These are phyloP conservation scores for Penicillium sclerotiorum DNA, from an alignment of 2,329 filamentous ascomycete genomes.

Conservation along the genomic window DNA sequence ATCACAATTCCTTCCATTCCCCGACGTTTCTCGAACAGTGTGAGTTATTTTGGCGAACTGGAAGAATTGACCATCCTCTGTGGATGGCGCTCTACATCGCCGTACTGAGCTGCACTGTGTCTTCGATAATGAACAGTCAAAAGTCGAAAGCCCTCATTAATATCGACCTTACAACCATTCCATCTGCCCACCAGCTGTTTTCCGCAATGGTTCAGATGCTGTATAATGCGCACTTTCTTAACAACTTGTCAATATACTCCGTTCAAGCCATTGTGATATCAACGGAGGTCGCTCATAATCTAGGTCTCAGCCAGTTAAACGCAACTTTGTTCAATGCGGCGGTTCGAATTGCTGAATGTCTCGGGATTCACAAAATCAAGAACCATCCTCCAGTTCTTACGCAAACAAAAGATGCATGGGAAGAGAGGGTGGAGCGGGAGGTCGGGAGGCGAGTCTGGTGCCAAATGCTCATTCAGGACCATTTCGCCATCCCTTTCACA, in stretches of 20 bases:
- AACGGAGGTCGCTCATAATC: constrained; percentile 41
- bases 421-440: constrained; percentile 33
- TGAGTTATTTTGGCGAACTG: constrained; percentile 26
- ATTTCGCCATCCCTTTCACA: constrained; percentile 41
- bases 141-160: constrained; percentile 18
- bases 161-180: constrained; percentile 25
- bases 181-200: constrained; percentile 30
- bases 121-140: constrained; percentile 28
- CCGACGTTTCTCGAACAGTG: constrained; percentile 31
- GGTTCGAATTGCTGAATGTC: constrained; percentile 40
- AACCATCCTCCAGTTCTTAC: constrained; percentile 11
- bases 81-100: constrained; percentile 30
- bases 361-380: constrained; percentile 31
- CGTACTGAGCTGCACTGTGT: constrained; percentile 26
- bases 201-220: constrained; percentile 37
- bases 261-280: constrained; percentile 44
- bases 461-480: constrained; percentile 43
- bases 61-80: constrained; percentile 26
- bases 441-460: constrained; percentile 42
- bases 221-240: constrained; percentile 36
- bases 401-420: constrained; percentile 24
- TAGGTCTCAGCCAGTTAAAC: constrained; percentile 40
- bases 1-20: constrained; percentile 28
- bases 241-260: constrained; percentile 32
- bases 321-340: constrained; percentile 39